Evolutionary conservation across 179 eudicot genomes (phyloP), one percentile per base, ranked within the genome.

Genomic region (Heliamphora pulchella): DNA sequence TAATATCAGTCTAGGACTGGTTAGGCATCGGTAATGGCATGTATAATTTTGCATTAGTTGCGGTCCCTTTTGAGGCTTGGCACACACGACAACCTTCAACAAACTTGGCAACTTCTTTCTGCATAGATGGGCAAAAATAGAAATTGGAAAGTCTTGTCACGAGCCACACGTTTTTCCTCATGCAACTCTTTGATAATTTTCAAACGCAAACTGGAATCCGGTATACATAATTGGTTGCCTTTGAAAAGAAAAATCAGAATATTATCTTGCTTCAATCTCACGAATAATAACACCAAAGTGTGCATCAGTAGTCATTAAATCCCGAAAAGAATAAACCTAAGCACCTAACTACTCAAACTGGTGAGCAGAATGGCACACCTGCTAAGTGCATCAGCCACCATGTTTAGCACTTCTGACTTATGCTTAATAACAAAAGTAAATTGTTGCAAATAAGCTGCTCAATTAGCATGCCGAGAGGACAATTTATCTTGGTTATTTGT

Each of bases 1-100:
- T 80, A 8, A 83, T 47, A 20, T 71, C 80, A 5, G 20, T 22
- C 74, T 51, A 71, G 13, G 75, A 80, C 5, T 46, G 51, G 22
- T 39, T 11, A 1, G 66, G 77, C 7, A 75, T 15, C 2, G 73
- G 77, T 0, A 79, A 41, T 0, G 80, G 80, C 8, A 75, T 80
- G 3, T 83, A 80, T 15, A 62, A 72, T 6, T 71, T 15, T 5
- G 61, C 14, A 43, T 69, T 69, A 3, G 51, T 3, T 3, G 73
- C 2, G 0, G 2, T 15, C 3, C 8, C 59, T n/a, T 64, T 65
- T 0, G 75, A 71, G 3, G 48, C 58, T 8, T 17, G 31, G 2
- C 39, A 71, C 8, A 47, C 5, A 1, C 13, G 41, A 48, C 58
- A 17, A 5, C 4, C 8, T 2, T 2, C 0, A 11, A 47, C 75